Percentiles rank a stretch among this genome's conserved stretches.
These are phyloP conservation scores for Gypsophila paniculata DNA, from an alignment of 179 eudicot genomes.

Conservation along the genomic window DNA sequence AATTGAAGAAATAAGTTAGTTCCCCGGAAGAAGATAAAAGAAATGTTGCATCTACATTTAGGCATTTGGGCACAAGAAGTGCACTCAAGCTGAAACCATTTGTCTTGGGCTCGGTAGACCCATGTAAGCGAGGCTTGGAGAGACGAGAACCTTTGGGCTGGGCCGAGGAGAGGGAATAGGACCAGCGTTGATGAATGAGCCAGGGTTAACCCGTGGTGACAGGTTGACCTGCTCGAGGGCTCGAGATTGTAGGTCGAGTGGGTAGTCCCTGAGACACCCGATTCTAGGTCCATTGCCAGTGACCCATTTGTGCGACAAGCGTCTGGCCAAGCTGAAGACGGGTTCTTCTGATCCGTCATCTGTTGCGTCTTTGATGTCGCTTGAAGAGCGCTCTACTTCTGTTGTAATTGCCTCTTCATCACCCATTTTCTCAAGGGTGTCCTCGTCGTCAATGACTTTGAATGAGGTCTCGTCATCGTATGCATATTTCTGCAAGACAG, in stretches of 20 bases:
- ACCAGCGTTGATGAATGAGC: conserved; percentile 30
- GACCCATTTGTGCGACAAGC: conserved; percentile 57
- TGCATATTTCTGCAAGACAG: conserved; percentile 52
- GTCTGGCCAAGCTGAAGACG: conserved; percentile 32
- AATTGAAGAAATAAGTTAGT: conserved; percentile 23
- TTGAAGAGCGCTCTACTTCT: conserved; percentile 1
- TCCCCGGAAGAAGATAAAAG: neutral
- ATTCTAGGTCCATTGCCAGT: conserved; percentile 62
- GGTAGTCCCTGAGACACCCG: conserved; percentile 63
- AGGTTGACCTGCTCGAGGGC: conserved; percentile 63
- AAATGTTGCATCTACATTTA: conserved; percentile 8
- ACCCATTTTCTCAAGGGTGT: conserved; percentile 17
- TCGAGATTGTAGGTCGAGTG: conserved; percentile 45
- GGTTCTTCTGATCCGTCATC: conserved; percentile 18
- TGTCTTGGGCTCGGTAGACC: conserved; percentile 58
- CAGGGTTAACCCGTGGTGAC: conserved; percentile 41
- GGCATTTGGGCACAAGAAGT: conserved; percentile 27
- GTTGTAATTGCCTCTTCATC: conserved; percentile 20
- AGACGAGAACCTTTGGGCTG: conserved; percentile 58
- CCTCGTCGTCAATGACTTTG: conserved; percentile 33
- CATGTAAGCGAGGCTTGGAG: conserved; percentile 74
- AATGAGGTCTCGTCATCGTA: conserved; percentile 54
- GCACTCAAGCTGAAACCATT: conserved; percentile 14
- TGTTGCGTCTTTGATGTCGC: conserved; percentile 2
- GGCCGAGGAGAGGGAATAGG: conserved; percentile 88